phyloP scores from a whole-genome alignment of 768 basidiomycete genomes.

The Hygrophorus pudorinus region DNA sequence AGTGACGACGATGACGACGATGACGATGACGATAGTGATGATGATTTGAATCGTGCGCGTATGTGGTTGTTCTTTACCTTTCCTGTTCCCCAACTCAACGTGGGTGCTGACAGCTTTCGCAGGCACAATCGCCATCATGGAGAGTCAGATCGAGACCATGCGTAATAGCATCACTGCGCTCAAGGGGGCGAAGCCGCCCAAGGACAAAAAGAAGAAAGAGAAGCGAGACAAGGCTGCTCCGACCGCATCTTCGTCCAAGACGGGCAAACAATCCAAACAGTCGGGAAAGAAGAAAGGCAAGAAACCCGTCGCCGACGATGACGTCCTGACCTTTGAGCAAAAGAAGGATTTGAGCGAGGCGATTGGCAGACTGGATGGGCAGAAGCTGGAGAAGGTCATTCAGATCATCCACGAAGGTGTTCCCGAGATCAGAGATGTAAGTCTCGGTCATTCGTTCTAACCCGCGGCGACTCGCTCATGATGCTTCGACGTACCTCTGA shows the following conservation, averaged over 20 bases:
- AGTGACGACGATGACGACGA: conserved; percentile 61
- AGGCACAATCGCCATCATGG: conserved; percentile 72
- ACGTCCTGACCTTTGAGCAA: conserved; percentile 86
- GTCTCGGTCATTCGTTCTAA: conserved; percentile 19
- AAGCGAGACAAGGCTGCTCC: conserved; percentile 39
- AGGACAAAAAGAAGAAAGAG: conserved; percentile 69
- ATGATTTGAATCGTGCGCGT: conserved; percentile 65
- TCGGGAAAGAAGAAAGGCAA: conserved; percentile 45
- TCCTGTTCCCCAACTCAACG: conserved; percentile 5
- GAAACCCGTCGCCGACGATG: conserved; percentile 62
- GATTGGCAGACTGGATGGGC: conserved; percentile 76
- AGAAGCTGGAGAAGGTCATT: conserved; percentile 82
- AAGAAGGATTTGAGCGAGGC: conserved; percentile 98
- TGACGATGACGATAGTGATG: conserved; percentile 59
- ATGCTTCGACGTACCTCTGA: conserved; percentile 8
- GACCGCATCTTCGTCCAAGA: conserved; percentile 58
- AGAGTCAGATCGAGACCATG: conserved; percentile 74
- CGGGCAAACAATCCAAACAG: conserved; percentile 39
- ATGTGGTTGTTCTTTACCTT: conserved; percentile 19
- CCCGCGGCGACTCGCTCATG: conserved; percentile 5
- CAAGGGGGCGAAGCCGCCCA: conserved; percentile 43
- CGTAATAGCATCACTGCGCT: conserved; percentile 55
- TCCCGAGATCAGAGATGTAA: conserved; percentile 86
- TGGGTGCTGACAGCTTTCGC: conserved; percentile 15
- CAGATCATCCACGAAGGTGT: conserved; percentile 92